Conservation (phyloP, 169 alveolate species). For the Prorocentrum cordatum region DNA sequence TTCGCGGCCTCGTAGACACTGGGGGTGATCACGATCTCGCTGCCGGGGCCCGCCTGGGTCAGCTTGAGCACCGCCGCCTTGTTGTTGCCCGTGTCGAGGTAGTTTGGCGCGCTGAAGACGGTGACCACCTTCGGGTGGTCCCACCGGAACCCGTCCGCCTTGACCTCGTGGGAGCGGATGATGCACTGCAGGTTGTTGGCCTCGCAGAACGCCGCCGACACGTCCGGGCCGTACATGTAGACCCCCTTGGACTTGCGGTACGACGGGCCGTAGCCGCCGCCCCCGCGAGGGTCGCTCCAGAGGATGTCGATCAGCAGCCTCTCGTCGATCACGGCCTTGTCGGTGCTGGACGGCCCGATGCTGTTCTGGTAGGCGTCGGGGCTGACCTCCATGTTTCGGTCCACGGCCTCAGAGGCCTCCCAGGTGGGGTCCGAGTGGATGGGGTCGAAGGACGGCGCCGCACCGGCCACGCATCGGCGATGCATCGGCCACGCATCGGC, state of each 20-base stretch:
- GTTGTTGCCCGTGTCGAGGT: constrained; percentile 65
- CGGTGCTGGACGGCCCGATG: constrained; percentile 41
- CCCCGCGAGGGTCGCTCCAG: constrained; percentile 68
- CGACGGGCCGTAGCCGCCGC: constrained; percentile 64
- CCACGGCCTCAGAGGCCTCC: too few relatives aligned
- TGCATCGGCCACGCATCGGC: too few relatives aligned
- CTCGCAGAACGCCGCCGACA: constrained; percentile 36
- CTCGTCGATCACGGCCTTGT: constrained; percentile 46
- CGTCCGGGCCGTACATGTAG: constrained; percentile 63
- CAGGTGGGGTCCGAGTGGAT: too few relatives aligned
- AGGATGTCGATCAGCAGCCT: constrained; percentile 55
- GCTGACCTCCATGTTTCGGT: constrained; percentile 42
- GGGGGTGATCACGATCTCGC: constrained; percentile 22
- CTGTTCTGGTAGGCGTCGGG: constrained; percentile 41
- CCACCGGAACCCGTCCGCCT: constrained; percentile 1
- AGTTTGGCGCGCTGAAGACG: constrained; percentile 65
- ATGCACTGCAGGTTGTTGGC: constrained; percentile 61
- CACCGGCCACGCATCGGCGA: too few relatives aligned
- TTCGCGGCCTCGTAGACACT: constrained; percentile 32
- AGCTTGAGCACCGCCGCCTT: constrained; percentile 49
- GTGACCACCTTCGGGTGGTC: constrained; percentile 48
- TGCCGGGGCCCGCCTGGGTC: not conserved
- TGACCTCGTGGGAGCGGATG: constrained; percentile 53
- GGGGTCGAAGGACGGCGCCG: too few relatives aligned
- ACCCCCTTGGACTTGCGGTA: constrained; percentile 65